These are phyloP conservation scores for Penicillium argentinense DNA, from an alignment of 495 filamentous ascomycete species.

Conservation along the genomic window DNA sequence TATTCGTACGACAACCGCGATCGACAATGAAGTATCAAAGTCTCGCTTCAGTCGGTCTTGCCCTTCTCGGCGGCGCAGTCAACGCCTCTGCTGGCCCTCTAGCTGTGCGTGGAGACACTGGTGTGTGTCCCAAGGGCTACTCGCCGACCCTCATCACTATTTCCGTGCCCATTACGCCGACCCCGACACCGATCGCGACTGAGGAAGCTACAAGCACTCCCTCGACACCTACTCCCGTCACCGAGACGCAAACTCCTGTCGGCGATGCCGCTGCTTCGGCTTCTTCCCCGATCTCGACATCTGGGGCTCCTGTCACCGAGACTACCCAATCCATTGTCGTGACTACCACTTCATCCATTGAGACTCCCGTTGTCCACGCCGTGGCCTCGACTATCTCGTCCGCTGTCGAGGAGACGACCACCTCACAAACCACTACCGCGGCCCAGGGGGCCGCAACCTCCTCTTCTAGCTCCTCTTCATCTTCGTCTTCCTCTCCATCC, in stretches of 20 bases:
- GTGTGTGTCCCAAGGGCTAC: constrained; percentile 33
- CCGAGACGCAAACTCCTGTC: neutral
- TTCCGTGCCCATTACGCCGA: constrained; percentile 15
- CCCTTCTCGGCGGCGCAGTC: constrained; percentile 30
- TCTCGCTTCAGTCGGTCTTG: constrained; percentile 28
- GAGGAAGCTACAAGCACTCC: constrained; percentile 1
- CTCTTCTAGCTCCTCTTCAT: constrained; percentile 4
- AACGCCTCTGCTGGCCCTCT: constrained; percentile 31
- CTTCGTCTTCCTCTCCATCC: constrained; percentile 11
- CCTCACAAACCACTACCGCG: constrained; percentile 7
- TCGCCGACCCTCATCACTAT: constrained; percentile 22
- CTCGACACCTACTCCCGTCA: neutral
- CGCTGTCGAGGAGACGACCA: constrained; percentile 5
- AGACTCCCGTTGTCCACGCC: constrained; percentile 5
- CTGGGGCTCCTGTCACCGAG: constrained; percentile 5
- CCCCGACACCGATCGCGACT: constrained; percentile 16
- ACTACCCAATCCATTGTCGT: constrained; percentile 15
- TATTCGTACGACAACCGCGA: neutral
- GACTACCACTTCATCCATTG: constrained; percentile 5
- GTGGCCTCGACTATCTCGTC: constrained; percentile 7
- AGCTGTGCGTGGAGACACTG: constrained; percentile 13
- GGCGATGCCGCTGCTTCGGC: constrained; percentile 5
- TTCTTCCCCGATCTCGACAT: constrained; percentile 4
- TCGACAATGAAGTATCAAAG: constrained; percentile 38
- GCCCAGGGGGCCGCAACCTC: constrained; percentile 3